Evolutionary conservation across 176 grass and related monocot genomes (phyloP), one percentile per base, ranked within the genome.

Genomic region (Oryza brachyantha): DNA sequence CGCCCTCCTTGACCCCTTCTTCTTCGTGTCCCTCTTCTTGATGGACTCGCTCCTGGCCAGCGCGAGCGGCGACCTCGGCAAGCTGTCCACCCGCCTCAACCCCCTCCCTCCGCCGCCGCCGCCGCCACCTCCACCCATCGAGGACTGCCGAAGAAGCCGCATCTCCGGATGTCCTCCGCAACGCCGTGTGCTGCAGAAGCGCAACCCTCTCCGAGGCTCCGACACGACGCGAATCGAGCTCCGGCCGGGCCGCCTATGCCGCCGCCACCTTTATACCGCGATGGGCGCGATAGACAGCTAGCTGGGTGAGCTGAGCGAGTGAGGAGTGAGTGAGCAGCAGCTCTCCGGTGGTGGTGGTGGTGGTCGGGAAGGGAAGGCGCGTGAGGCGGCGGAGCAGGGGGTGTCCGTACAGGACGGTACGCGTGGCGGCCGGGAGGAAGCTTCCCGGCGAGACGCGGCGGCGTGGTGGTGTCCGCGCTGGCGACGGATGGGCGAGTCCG

Each of bases 11-110:
- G 71, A 83, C 6, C 61, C 45, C 35, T 76, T 39, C 61, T 67
- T 48, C 70, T 65, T n/a, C n/a, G n/a, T 84, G 1, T 45, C 26
- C 68, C 32, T 59, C 70, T 74, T 80, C 66, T 87, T 87, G 42
- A 82, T 37, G 35, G 85, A 27, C 8, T 87, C 79, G 79, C 35
- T 83, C 66, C 2, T 65, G 10, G 79, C 57, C 21, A 82, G 5
- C 1, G 34, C 19, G 43, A 10, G 21, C 75, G 27, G n/a, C 13
- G 62, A 41, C 39, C 68, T 11, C 16, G 77, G 70, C 0, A 12
- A 59, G 73, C 73, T 82, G 59, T 40, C 79, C 10, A 43, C 43
- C 31, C 85, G 45, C 57, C 79, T 58, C 8, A 60, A 57, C 27
- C 9, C 64, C 2, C 31, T 34, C 0, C 36, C 77, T 16, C 62